Evolutionary conservation across 2,329 filamentous ascomycete species (phyloP).

Genomic region (Hypoxylon sp.): DNA sequence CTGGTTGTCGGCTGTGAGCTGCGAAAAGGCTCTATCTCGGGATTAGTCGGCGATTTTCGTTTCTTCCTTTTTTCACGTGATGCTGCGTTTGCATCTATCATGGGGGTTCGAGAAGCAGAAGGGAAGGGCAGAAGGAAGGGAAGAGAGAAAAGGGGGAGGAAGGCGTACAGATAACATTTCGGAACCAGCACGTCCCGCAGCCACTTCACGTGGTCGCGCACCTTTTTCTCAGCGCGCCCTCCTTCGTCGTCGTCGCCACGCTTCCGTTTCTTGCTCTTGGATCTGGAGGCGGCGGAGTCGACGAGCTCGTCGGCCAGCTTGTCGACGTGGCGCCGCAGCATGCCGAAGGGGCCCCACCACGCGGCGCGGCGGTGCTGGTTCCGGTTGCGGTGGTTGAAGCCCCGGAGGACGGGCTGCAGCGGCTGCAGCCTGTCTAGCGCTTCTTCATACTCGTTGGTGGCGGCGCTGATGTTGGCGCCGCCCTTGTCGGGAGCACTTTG

Average conservation of each 20-base stretch:
- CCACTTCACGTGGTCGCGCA: constrained; percentile 53
- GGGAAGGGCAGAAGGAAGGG: constrained; percentile 5
- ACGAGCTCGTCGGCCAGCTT: constrained; percentile 62
- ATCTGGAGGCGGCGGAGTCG: constrained; percentile 37
- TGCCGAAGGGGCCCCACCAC: constrained; percentile 83
- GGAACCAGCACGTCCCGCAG: constrained; percentile 57
- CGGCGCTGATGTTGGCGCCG: neutral
- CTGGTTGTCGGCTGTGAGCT: constrained; percentile 77
- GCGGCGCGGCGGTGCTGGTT: constrained; percentile 87
- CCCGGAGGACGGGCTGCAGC: constrained; percentile 69
- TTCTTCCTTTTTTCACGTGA: no score
- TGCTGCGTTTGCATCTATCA: no score
- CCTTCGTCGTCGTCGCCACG: constrained; percentile 49
- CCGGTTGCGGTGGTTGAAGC: constrained; percentile 84
- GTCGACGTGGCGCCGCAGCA: constrained; percentile 75
- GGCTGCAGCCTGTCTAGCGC: constrained; percentile 47
- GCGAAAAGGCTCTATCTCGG: constrained; percentile 72
- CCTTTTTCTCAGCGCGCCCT: constrained; percentile 19
- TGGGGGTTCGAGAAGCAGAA: neutral
- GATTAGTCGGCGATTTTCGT: no score
- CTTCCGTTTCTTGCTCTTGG: constrained; percentile 55
- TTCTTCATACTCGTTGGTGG: constrained; percentile 26
- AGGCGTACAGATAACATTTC: constrained; percentile 60
- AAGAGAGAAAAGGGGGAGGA: constrained; percentile 6
- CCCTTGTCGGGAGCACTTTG: constrained; percentile 5